These are phyloP conservation scores for Aspergillus ustus DNA, from an alignment of 2,329 filamentous ascomycete genomes.

Conservation along the genomic window DNA sequence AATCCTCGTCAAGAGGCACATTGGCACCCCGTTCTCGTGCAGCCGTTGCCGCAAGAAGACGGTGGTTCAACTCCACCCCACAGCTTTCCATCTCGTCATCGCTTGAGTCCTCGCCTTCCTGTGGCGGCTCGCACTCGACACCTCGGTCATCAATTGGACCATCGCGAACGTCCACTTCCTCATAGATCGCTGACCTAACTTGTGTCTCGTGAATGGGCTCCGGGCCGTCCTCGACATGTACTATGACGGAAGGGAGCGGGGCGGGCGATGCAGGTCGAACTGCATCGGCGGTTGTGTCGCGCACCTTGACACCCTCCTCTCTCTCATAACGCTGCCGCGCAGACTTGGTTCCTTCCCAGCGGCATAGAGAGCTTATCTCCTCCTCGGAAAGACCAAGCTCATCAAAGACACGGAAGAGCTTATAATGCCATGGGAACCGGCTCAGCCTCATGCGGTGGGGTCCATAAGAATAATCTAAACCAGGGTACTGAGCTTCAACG, in stretches of 20 bases:
- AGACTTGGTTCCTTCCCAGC: constrained; percentile 60
- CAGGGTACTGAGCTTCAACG: constrained; percentile 69
- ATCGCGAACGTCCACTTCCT: constrained; percentile 30
- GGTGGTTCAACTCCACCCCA: constrained; percentile 57
- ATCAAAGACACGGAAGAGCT: constrained; percentile 66
- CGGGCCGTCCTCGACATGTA: constrained; percentile 37
- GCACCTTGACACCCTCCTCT: constrained; percentile 63
- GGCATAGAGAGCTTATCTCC: constrained; percentile 66
- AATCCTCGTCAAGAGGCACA: constrained; percentile 52
- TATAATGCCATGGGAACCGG: constrained; percentile 64
- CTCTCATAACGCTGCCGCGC: constrained; percentile 52
- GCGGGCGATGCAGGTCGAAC: constrained; percentile 56
- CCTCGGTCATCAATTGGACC: constrained; percentile 31
- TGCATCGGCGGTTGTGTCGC: constrained; percentile 65
- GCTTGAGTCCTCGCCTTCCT: constrained; percentile 48
- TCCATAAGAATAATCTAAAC: constrained; percentile 65
- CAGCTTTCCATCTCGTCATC: constrained; percentile 56
- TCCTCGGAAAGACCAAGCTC: constrained; percentile 60
- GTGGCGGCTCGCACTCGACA: constrained; percentile 28
- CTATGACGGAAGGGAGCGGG: constrained; percentile 35
- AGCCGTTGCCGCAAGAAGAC: constrained; percentile 57
- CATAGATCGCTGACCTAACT: constrained; percentile 25
- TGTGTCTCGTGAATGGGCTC: constrained; percentile 31
- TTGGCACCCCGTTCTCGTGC: constrained; percentile 55
- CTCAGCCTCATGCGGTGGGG: constrained; percentile 67